Percentiles rank a stretch among this genome's conserved stretches.
These are phyloP conservation scores for Logfia minima DNA, from an alignment of 129 eudicot species.

Conservation along the genomic window DNA sequence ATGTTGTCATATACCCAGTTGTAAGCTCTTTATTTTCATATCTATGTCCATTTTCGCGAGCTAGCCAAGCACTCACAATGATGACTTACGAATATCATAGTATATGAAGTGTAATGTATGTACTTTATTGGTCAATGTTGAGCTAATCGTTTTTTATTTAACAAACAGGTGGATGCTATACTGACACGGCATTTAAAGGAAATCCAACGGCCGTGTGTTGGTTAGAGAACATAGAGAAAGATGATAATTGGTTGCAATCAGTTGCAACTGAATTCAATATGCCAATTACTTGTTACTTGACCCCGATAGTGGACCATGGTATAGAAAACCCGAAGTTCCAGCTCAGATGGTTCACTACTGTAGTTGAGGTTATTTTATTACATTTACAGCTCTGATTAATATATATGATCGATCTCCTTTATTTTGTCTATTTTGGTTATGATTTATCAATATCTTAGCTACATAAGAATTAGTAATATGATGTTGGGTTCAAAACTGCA, in stretches of 20 bases:
- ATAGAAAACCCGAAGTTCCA: neutral
- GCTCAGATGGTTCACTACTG: slow-evolving; percentile 8
- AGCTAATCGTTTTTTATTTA: too few species aligned
- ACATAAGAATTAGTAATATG: too few species aligned
- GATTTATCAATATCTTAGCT: too few species aligned
- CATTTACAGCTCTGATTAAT: neutral
- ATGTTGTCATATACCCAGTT: neutral
- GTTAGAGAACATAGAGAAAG: slow-evolving; percentile 54
- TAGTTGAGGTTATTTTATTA: slow-evolving; percentile 4
- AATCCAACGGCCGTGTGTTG: slow-evolving; percentile 27
- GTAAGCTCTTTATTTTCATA: neutral
- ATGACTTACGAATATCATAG: neutral
- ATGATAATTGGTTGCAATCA: slow-evolving; percentile 67
- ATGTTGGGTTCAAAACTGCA: too few species aligned
- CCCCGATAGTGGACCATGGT: neutral
- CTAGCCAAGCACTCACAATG: neutral
- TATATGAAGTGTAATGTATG: neutral
- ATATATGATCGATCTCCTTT: too few species aligned
- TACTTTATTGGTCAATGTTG: too few species aligned
- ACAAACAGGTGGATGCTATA: slow-evolving; percentile 26
- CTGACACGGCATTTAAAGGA: slow-evolving; percentile 19
- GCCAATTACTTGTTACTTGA: neutral
- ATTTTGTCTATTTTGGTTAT: too few species aligned
- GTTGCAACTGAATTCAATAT: slow-evolving; percentile 78
- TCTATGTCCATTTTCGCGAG: neutral